These are phyloP conservation scores for Monilinia laxa DNA, from an alignment of 2,329 filamentous ascomycete species.

Conservation along the genomic window DNA sequence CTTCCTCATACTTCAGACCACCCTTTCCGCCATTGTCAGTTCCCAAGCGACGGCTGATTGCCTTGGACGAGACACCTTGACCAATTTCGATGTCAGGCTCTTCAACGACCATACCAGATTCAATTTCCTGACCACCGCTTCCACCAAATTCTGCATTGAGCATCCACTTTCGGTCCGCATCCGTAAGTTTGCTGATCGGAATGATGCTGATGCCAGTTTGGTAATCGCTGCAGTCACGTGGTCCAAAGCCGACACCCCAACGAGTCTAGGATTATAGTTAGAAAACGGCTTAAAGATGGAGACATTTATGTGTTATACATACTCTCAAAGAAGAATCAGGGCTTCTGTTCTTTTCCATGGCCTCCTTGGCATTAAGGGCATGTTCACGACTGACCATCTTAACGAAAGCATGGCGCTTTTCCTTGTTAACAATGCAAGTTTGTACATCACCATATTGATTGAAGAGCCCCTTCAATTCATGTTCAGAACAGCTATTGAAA, in stretches of 20 bases:
- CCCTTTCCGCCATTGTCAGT: constrained; percentile 65
- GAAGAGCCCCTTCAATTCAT: constrained; percentile 80
- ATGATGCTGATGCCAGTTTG: constrained; percentile 88
- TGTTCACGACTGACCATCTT: constrained; percentile 94
- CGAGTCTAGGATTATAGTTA: constrained; percentile 61
- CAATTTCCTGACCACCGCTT: constrained; percentile 78
- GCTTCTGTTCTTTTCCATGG: constrained; percentile 77
- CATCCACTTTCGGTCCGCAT: constrained; percentile 97
- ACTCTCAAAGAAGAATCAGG: constrained; percentile 54
- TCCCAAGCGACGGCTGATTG: constrained; percentile 67
- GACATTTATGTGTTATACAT: constrained; percentile 25
- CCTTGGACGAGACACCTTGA: constrained; percentile 94
- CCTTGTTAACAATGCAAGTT: constrained; percentile 96
- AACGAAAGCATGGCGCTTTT: constrained; percentile 97
- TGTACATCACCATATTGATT: constrained; percentile 82
- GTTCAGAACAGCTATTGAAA: constrained; percentile 64
- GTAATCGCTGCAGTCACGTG: constrained; percentile 96
- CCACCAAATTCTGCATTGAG: constrained; percentile 90
- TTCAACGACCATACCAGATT: constrained; percentile 83
- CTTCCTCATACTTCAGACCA: constrained; percentile 55
- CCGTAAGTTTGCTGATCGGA: constrained; percentile 86
- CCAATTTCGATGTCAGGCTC: constrained; percentile 99
- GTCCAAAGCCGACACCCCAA: constrained; percentile 97
- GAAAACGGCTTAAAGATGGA: not conserved
- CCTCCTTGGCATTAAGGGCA: constrained; percentile 78